Evolutionary conservation across 495 filamentous ascomycete species (phyloP).

Genomic region (Hypoxylon perforatum): DNA sequence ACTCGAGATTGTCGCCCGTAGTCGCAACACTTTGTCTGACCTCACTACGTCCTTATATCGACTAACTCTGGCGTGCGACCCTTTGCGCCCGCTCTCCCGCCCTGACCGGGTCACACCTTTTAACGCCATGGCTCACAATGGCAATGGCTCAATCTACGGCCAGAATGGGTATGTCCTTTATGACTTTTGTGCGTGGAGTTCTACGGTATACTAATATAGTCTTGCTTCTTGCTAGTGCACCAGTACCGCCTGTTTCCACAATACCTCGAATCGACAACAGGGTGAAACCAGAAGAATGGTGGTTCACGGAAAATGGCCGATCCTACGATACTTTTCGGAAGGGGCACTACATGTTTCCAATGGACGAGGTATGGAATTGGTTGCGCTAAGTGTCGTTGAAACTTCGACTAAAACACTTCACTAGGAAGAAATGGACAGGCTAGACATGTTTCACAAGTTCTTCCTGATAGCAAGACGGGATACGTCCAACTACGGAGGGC

Average conservation of each 20-base stretch:
- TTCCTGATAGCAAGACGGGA: conserved; percentile 74
- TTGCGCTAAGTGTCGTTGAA: background rate
- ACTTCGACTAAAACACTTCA: conserved; percentile 38
- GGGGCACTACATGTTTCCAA: conserved; percentile 71
- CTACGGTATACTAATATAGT: conserved; percentile 24
- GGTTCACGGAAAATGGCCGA: conserved; percentile 67
- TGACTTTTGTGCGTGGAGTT: conserved; percentile 27
- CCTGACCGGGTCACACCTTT: conserved; percentile 33
- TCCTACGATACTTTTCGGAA: conserved; percentile 65
- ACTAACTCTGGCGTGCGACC: conserved; percentile 16
- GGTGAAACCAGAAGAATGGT: conserved; percentile 43
- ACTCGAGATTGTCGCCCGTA: conserved; percentile 24
- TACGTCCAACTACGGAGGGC: conserved; percentile 52
- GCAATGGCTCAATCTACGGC: conserved; percentile 39
- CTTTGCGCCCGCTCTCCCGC: conserved; percentile 29
- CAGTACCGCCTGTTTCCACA: conserved; percentile 27
- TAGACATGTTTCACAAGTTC: conserved; percentile 83
- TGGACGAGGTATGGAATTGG: conserved; percentile 64
- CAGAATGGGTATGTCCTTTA: conserved; percentile 32
- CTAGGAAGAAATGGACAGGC: conserved; percentile 74
- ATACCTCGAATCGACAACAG: conserved; percentile 39
- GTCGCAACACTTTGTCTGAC: conserved; percentile 26
- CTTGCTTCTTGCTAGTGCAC: conserved; percentile 10
- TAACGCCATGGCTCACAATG: conserved; percentile 43
- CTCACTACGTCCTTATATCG: conserved; percentile 4